A percentile compares a stretch with the other conserved stretches of the same genome.
Conservation (phyloP, 371 early-diverging fungal genomes). For the Saksenaea vasiformis region DNA sequence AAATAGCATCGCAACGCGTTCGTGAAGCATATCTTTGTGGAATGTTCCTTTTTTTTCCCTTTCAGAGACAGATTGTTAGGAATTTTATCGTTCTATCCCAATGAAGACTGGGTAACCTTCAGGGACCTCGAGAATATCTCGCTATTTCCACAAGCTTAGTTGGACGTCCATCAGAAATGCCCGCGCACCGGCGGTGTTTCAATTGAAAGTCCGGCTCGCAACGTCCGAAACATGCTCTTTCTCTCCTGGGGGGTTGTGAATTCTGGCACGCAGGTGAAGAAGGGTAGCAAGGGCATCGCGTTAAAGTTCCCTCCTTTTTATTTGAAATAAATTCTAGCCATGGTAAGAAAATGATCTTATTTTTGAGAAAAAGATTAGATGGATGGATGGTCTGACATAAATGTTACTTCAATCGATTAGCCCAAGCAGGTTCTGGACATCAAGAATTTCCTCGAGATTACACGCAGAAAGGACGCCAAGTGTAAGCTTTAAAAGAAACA, state of each 20-base stretch:
- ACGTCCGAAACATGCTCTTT: neutral
- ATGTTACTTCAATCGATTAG: constrained; percentile 42
- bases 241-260: neutral
- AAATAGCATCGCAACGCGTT: no score
- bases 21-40: neutral
- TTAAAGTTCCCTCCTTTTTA: constrained; percentile 6
- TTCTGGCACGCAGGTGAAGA: neutral
- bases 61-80: no score
- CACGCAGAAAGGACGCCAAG: constrained; percentile 88
- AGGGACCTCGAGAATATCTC: no score
- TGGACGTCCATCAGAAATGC: no score
- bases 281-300: neutral
- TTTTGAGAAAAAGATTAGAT: constrained; percentile 4
- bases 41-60: no score
- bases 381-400: neutral
- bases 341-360: constrained; percentile 2
- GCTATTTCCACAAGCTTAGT: no score
- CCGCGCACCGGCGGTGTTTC: no score
- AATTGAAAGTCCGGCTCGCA: neutral
- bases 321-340: neutral
- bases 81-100: no score
- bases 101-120: no score
- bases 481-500: constrained; percentile 1
- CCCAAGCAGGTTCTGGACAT: constrained; percentile 94
- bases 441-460: constrained; percentile 93